Evolutionary conservation across 1,284 basidiomycete genomes (phyloP).

Genomic region (Irpex rosettiformis): DNA sequence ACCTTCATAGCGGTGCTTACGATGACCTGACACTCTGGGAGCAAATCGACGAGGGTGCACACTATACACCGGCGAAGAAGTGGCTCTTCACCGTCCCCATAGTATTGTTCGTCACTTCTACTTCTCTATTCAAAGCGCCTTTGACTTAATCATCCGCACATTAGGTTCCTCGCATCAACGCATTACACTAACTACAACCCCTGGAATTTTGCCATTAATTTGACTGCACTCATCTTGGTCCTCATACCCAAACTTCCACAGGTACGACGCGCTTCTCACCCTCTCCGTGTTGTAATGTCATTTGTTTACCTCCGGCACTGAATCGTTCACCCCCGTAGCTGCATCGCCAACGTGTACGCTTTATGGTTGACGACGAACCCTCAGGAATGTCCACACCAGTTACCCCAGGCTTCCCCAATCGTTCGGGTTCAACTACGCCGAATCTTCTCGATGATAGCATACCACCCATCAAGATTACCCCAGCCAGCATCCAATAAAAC

Average conservation of each 20-base stretch:
- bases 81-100: conserved; percentile 94
- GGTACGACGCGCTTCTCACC: conserved; percentile 45
- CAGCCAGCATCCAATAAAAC: conserved; percentile 32
- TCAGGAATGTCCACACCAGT: conserved; percentile 67
- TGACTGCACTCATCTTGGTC: conserved; percentile 80
- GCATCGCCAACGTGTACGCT: conserved; percentile 76
- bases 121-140: conserved; percentile 1
- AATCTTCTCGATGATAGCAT: conserved; percentile 20
- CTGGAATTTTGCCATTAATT: conserved; percentile 89
- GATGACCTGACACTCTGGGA: conserved; percentile 99
- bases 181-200: conserved; percentile 98
- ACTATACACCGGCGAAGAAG: conserved; percentile 98
- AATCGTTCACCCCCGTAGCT: conserved; percentile 40
- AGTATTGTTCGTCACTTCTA: conserved; percentile 67
- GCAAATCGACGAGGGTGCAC: conserved; percentile 98
- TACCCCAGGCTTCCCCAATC: conserved; percentile 45
- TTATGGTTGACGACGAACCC: conserved; percentile 51
- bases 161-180: conserved; percentile 92
- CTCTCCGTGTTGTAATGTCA: background rate
- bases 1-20: conserved; percentile 88
- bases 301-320: conserved; percentile 9
- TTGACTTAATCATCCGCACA: conserved; percentile 9
- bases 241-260: conserved; percentile 96
- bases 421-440: conserved; percentile 28
- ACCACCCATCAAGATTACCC: conserved; percentile 32